Evolutionary conservation across 1,284 basidiomycete species (phyloP), one percentile per base, ranked within the genome.

Genomic region (Puccinia hordei): DNA sequence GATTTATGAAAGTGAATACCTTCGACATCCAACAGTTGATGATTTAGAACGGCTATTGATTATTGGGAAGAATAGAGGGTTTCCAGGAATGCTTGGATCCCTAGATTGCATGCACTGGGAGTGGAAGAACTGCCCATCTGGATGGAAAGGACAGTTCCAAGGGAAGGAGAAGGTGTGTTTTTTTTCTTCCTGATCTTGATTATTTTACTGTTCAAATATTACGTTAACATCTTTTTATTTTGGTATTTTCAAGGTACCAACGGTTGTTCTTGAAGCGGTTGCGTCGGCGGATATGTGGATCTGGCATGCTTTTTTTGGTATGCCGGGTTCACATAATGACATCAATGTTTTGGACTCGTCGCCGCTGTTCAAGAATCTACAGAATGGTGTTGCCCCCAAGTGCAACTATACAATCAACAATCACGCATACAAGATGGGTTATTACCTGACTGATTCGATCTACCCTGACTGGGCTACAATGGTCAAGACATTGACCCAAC

Each of bases 71-170:
- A 38, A 68, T 13, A 17, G 69, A 3, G 69, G 69, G 2, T 72
- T 72, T 22, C 69, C 69, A 15, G 44, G 69, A 2, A 49, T 46
- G 38, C 38, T 49, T 30, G 69, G 69, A 3, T 49, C 41, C 2
- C 12, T 72, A 8, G 44, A 72, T 33, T 72, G 69, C 6, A 72
- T 72, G 69, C 69, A 72, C 24, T 72, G 69, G 69, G 19, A 5
- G 5, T 72, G 69, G 69, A 72, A 72, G 44, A 72, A 72, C 24
- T 72, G 69, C 44, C 69, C 69, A 8, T 2, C 22, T n/a, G 69
- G 10, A 9, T 72, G 38, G 69, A 35, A n/a, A 72, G 69, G 46
- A 2, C 44, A 53, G 15, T 72, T 44, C 44, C 22, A 53, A 49
- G 69, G 69, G 12, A 72, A 72, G 24, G 69, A 72, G 33, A 61